Base-by-base conservation (phyloP, 176 grass and related monocot species). In the Paspalum notatum region DNA sequence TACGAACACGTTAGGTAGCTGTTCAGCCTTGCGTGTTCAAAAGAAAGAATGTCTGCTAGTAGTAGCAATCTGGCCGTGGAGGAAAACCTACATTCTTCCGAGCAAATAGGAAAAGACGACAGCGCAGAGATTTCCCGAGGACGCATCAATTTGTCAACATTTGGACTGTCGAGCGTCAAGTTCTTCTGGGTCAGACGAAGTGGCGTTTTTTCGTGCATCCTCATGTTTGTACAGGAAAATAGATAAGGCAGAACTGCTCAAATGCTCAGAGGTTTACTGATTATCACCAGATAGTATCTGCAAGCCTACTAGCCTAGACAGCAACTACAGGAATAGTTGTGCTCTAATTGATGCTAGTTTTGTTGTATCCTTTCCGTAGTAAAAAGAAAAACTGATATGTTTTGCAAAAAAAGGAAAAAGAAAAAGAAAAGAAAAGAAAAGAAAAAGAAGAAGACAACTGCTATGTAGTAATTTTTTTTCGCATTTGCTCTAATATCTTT, bases 161-260 rank as follows among this genome's bases (percentile, higher is more conserved):
- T 16, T 5, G 5, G 70, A 11, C 12, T 48, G 3, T 16, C 9
- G 24, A 53, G 64, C 6, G 1, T 48, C 47, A 41, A 8, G 46
- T 78, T 78, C 54, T 18, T 64, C 16, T 5, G 17, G 75, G 39
- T n/a, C 45, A 22, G 27, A 39, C 20, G 21, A 21, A 49, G 38
- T 40, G 69, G 9, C 1, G 20, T 18, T 70, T 22, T 61, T 38
- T 48, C 5, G 6, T 60, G 32, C 37, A 58, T 60, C 73, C 11
- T 42, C 65, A 7, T 17, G 10, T 74, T 77, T 77, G 80, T 77
- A 83, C 80, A 72, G 51, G 72, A 53, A 45, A 32, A 32, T 32
- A 32, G 32, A 72, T 85, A 20, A 4, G 53, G n/a, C 20, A 62
- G 66, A 65, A 57, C 7, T 48, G 6, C 40, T 46, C 22, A 37